Evolutionary conservation across 495 filamentous ascomycete species (phyloP).

Genomic region (Talaromyces liani): DNA sequence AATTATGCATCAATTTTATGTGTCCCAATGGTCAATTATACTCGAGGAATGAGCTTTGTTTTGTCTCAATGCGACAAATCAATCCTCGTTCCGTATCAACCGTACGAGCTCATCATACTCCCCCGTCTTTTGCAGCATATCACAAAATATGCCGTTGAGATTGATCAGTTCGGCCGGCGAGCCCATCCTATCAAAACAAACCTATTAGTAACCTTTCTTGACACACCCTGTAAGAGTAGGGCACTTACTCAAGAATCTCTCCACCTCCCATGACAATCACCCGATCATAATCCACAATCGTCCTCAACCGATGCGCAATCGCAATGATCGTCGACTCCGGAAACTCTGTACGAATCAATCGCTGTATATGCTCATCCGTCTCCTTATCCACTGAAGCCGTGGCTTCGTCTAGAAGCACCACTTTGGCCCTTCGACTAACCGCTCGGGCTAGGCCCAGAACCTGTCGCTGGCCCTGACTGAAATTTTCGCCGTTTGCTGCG

Average conservation of each 20-base stretch:
- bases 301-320: conserved; percentile 90
- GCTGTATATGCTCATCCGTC: conserved; percentile 90
- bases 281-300: conserved; percentile 88
- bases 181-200: conserved; percentile 22
- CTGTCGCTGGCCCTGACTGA: conserved; percentile 56
- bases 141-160: conserved; percentile 37
- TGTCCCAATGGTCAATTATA: not conserved
- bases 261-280: conserved; percentile 90
- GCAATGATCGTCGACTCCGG: conserved; percentile 89
- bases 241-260: conserved; percentile 66
- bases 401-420: conserved; percentile 89
- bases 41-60: not conserved
- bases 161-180: conserved; percentile 36
- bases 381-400: conserved; percentile 91
- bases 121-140: conserved; percentile 43
- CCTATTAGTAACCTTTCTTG: not conserved
- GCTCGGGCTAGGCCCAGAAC: conserved; percentile 62
- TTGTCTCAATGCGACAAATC: not conserved
- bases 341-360: conserved; percentile 78
- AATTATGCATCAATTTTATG: not conserved
- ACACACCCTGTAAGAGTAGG: too few species aligned
- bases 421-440: conserved; percentile 86
- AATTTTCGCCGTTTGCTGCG: conserved; percentile 50
- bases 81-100: not conserved
- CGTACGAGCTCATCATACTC: conserved; percentile 39